These are phyloP conservation scores for Mucor sp. DNA, from an alignment of 371 early-diverging fungal species.

Conservation along the genomic window DNA sequence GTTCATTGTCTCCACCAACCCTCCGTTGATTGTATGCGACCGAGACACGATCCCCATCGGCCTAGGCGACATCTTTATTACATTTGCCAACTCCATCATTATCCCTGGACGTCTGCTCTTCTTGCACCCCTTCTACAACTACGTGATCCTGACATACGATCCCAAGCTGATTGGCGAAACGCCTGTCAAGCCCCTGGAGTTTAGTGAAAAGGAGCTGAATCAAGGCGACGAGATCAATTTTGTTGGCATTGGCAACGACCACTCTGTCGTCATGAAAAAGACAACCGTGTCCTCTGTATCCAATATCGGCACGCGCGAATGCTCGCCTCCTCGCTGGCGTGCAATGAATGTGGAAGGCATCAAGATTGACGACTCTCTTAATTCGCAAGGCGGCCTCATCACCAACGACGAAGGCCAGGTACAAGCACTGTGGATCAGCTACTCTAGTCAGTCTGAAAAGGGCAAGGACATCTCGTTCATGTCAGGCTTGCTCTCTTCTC, in stretches of 20 bases:
- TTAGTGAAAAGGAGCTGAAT: slow-evolving; percentile 56
- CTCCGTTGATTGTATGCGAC: slow-evolving; percentile 78
- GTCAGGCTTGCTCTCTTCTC: slow-evolving; percentile 59
- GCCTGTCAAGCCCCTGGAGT: slow-evolving; percentile 62
- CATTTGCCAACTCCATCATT: slow-evolving; percentile 79
- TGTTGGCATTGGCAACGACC: slow-evolving; percentile 62
- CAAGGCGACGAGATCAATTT: slow-evolving; percentile 67
- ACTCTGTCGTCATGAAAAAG: slow-evolving; percentile 63
- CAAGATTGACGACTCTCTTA: slow-evolving; percentile 61
- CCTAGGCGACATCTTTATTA: slow-evolving; percentile 76
- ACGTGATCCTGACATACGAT: slow-evolving; percentile 79
- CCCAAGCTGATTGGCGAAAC: slow-evolving; percentile 70
- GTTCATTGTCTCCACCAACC: slow-evolving; percentile 71
- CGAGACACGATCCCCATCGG: slow-evolving; percentile 81
- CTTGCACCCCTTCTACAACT: slow-evolving; percentile 85
- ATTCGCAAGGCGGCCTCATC: slow-evolving; percentile 72
- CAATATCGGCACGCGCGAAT: slow-evolving; percentile 66
- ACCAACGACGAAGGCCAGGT: slow-evolving; percentile 71
- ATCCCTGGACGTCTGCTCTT: slow-evolving; percentile 74
- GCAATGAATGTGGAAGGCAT: slow-evolving; percentile 80
- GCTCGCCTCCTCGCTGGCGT: slow-evolving; percentile 70
- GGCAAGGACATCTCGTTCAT: slow-evolving; percentile 61
- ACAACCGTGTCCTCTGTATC: slow-evolving; percentile 62
- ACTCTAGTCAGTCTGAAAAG: slow-evolving; percentile 63
- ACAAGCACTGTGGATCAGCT: slow-evolving; percentile 79